Evolutionary conservation across 306 rosid species (phyloP).

Genomic region (Cyamopsis tetragonoloba): DNA sequence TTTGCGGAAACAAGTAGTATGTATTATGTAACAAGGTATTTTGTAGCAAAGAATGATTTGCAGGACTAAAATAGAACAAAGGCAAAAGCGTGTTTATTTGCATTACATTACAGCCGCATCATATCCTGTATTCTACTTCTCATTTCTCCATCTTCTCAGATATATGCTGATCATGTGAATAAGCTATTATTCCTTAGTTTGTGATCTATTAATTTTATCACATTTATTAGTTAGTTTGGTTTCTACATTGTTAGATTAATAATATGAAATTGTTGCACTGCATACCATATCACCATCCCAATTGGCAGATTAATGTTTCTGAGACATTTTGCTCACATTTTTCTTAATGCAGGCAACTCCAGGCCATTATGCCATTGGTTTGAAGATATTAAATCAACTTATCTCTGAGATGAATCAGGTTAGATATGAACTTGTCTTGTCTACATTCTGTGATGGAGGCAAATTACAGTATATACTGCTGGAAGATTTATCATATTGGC

Average conservation of each 20-base stretch:
- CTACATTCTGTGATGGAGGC: constrained; percentile 22
- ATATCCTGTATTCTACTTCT: background rate
- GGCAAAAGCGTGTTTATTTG: background rate
- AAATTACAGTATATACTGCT: background rate
- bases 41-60: background rate
- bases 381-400: constrained; percentile 93
- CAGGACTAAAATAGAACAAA: background rate
- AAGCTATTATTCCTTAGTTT: background rate
- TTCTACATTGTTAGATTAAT: background rate
- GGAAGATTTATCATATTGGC: constrained; percentile 9
- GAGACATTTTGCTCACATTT: background rate
- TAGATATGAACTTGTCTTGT: constrained; percentile 22
- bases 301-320: background rate
- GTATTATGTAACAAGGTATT: background rate
- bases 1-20: no score
- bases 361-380: constrained; percentile 90
- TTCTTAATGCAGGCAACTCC: constrained; percentile 67
- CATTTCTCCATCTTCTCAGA: background rate
- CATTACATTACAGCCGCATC: background rate
- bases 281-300: background rate
- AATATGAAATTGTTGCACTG: background rate
- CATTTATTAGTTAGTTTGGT: background rate
- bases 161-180: background rate
- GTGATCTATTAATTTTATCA: background rate
- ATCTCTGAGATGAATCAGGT: constrained; percentile 99